Conservation (phyloP, 805 yeast species). For the Lipomyces yamanashiensis region DNA sequence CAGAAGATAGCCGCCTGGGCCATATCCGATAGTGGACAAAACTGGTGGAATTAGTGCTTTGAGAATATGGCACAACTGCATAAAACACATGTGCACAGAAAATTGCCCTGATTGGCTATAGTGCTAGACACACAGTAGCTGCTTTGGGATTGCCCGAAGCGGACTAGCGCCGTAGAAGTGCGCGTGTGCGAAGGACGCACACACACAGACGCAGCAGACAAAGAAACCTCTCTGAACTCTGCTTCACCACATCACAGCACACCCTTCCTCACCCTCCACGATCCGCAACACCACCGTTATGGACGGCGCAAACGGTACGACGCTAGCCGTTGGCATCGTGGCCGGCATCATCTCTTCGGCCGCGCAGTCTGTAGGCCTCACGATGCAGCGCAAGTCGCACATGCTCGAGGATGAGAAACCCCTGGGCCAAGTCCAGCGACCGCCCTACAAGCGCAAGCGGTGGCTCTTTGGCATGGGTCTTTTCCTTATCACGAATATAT, state of each 20-base stretch:
- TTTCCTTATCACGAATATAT: conserved; percentile 71
- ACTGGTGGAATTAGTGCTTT: neutral
- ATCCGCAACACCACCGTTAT: conserved; percentile 1
- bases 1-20: conserved; percentile 26
- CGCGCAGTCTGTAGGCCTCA: conserved; percentile 78
- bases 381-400: conserved; percentile 80
- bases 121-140: neutral
- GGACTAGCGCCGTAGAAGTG: conserved; percentile 4
- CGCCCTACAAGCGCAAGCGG: conserved; percentile 50
- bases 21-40: conserved; percentile 14
- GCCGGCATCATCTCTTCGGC: conserved; percentile 70
- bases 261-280: neutral
- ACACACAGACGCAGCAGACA: no score
- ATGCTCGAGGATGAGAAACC: conserved; percentile 50
- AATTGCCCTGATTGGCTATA: neutral
- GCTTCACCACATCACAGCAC: neutral
- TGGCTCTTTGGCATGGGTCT: conserved; percentile 78
- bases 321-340: conserved; percentile 44
- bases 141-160: conserved; percentile 5
- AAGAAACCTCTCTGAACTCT: no score
- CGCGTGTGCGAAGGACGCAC: neutral
- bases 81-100: neutral
- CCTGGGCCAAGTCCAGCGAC: conserved; percentile 43
- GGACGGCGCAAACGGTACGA: conserved; percentile 36
- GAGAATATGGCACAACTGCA: neutral